phyloP scores from a whole-genome alignment of 2,329 filamentous ascomycete species.

The Ilyonectria sp. region DNA sequence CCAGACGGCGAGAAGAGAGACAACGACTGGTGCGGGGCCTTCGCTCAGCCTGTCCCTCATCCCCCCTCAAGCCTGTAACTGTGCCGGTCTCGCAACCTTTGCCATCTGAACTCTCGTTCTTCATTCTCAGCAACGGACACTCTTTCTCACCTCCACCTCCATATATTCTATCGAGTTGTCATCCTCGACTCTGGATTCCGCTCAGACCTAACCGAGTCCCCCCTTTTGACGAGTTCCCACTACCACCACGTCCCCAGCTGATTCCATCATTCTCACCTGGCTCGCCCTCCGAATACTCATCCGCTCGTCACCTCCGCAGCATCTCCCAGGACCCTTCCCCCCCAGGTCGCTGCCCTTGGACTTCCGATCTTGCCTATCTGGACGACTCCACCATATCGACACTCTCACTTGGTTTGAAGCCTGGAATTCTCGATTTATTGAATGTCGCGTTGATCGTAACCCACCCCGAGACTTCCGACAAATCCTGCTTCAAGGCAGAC shows the following conservation, averaged over 20 bases:
- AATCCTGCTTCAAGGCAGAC: background rate
- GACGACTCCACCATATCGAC: background rate
- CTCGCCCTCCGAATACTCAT: background rate
- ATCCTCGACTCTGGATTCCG: conserved; percentile 2
- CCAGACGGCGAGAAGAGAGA: conserved; percentile 48
- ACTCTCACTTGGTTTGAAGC: background rate
- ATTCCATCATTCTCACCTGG: background rate
- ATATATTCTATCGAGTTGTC: conserved; percentile 6
- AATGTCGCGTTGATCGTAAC: conserved; percentile 8
- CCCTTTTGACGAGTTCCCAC: background rate
- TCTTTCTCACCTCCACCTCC: conserved; percentile 23
- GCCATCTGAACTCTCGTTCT: conserved; percentile 40
- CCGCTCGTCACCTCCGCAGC: background rate
- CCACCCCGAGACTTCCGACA: conserved; percentile 27
- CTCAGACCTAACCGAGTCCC: background rate
- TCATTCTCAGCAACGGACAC: conserved; percentile 39
- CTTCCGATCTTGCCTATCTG: background rate
- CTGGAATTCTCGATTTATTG: conserved; percentile 2
- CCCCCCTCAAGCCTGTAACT: conserved; percentile 39
- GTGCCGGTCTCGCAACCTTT: conserved; percentile 42
- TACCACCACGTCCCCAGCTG: conserved; percentile 1
- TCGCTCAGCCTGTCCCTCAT: conserved; percentile 38
- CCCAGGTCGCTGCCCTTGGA: background rate
- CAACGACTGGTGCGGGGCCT: conserved; percentile 47
- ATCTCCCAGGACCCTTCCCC: background rate